Base-by-base conservation (phyloP, 176 grass and related monocot species). In the Lolium rigidum region DNA sequence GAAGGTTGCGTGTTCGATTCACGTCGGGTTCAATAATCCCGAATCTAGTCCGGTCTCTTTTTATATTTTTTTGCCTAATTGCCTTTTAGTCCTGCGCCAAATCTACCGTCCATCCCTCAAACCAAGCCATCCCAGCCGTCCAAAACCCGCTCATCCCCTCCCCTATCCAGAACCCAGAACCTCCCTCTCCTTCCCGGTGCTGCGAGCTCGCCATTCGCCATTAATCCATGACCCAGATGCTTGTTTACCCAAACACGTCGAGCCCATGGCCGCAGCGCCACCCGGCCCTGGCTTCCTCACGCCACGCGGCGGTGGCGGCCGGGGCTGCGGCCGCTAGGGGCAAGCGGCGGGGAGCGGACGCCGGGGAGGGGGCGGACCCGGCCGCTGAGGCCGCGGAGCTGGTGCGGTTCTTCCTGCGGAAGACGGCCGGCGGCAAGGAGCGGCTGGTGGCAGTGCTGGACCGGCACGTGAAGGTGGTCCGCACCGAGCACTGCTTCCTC, bases 1-100 rank as follows among this genome's bases (percentile, higher is more conserved):
- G 91, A 95, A 98, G 95, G 95, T 95, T 88, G 91, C 85, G 87
- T 95, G 87, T 93, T 93, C 91, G 91, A 95, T 95, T 94, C 93
- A 98, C 90, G 96, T 91, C 91, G 91, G 96, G 93, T 94, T 98
- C 91, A 98, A 93, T 56, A 22, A 3, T 50, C 87, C 83, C 88
- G 89, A n/a, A 74, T 50, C 70, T 10, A 52, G 20, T 76, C 73
- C 87, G 31, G 78, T 89, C 64, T 87, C 0, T 0, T 24, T 72
- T 17, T 46, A 15, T 49, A 11, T 31, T 84, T 70, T 64, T 35
- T 35, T 35, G 31, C 31, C 31, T 3, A 2, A 35, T 35, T 35
- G 31, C 31, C 0, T 17, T 18, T 10, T 22, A 28, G 11, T 44
- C 7, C 35, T 1, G 2, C 14, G 0, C 28, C 26, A 74, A 31